Conservation (phyloP, 1,284 basidiomycete genomes). For the Boletus mariae region DNA sequence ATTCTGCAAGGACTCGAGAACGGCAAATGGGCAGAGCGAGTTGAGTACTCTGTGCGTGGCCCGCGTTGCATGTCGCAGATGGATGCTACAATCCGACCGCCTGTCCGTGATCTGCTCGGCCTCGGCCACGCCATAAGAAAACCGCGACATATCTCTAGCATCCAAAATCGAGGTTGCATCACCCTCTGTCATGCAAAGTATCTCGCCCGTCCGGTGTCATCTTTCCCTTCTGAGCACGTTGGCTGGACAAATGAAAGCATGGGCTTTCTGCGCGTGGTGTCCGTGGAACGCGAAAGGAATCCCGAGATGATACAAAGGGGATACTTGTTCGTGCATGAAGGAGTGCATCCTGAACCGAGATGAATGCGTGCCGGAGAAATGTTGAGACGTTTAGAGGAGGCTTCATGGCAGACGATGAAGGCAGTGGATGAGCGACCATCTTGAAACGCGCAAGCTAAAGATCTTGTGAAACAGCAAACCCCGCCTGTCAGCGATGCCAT, state of each 20-base stretch:
- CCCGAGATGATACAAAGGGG: slow-evolving; percentile 28
- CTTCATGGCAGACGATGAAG: slow-evolving; percentile 22
- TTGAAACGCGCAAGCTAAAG: slow-evolving; percentile 4
- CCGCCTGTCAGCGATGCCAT: slow-evolving; percentile 14
- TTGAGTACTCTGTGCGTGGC: slow-evolving; percentile 31
- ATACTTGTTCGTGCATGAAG: slow-evolving; percentile 24
- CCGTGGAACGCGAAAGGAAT: slow-evolving; percentile 18
- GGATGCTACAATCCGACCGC: slow-evolving; percentile 4
- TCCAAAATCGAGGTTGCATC: slow-evolving; percentile 11
- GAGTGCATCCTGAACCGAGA: slow-evolving; percentile 9
- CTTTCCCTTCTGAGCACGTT: slow-evolving; percentile 19
- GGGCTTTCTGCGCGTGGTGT: slow-evolving; percentile 29
- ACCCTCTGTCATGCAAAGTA: slow-evolving; percentile 11
- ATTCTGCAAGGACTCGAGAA: slow-evolving; percentile 12
- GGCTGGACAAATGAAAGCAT: slow-evolving; percentile 22
- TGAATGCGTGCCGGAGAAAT: slow-evolving; percentile 30
- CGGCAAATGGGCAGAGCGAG: slow-evolving; percentile 18
- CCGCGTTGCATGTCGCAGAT: slow-evolving; percentile 16
- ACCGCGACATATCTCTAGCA: slow-evolving; percentile 30
- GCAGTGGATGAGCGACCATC: slow-evolving; percentile 6
- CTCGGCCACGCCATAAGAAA: slow-evolving; percentile 1
- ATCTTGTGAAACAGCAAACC: slow-evolving; percentile 1
- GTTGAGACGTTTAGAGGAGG: slow-evolving; percentile 11
- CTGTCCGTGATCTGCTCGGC: slow-evolving; percentile 28
- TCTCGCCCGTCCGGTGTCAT: slow-evolving; percentile 25